Evolutionary conservation across 2,329 filamentous ascomycete species (phyloP), one percentile per base, ranked within the genome.

Genomic region (Biscogniauxia mediterranea): DNA sequence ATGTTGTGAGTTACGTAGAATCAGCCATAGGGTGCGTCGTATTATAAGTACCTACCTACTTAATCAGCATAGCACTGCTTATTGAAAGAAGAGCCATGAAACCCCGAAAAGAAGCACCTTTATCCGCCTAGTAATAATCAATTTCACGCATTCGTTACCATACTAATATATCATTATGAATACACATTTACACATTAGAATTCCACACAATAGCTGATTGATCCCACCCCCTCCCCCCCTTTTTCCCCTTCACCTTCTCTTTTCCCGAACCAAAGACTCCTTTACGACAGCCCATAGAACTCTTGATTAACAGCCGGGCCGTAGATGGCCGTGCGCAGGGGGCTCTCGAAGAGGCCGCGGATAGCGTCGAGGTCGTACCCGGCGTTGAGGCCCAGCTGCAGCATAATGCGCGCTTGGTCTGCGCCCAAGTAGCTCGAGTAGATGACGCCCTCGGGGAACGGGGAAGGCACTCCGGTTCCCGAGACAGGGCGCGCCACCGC

Each of bases 391-490:
- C 72, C 69, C 7, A 75, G 69, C 63, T 76, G 73, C 0, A 75
- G 66, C 68, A 74, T 69, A 11, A 74, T 68, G 4, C 70, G 65
- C 5, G 69, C 69, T 58, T 75, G 72, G n/a, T 73, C 70, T 5
- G 61, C 71, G 0, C 69, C 68, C 17, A 75, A 46, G 26, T 71
- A 73, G 49, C 66, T 68, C 6, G 69, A 68, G 54, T 68, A 70
- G 56, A 75, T 68, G 2, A 19, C 54, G 8, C 9, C 7, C 15
- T 55, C 38, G 3, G 58, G 26, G 21, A 49, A 20, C 9, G 57
- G 56, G 50, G 55, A 60, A 20, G 73, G 71, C 1, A 71, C 64
- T 15, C 69, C 70, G 9, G 69, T 66, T 21, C 71, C 69, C 5
- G 68, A 71, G 21, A 70, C 65, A 0, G 72, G 72, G 2, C 74